Base-by-base conservation (phyloP, 345 rosid genomes). In the Dipteronia dyeriana region DNA sequence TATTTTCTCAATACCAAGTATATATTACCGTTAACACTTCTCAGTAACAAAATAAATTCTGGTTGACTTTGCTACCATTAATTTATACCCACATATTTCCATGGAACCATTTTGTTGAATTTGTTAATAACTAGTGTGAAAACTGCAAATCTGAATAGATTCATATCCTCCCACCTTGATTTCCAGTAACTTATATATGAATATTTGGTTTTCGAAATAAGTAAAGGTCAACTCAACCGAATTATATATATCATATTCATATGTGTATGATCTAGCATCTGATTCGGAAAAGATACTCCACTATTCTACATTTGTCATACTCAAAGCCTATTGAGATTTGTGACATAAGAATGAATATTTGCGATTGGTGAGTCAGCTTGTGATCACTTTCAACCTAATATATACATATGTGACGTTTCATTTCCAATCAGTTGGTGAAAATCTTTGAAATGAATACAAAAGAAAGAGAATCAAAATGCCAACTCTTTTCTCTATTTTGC, bases 381-480 rank as follows among this genome's bases (percentile, higher is more conserved):
- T 4, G 8, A 13, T 43, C 19, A 61, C 68, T 61, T 61, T 74
- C 77, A 9, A 31, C 22, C 60, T 63, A 56, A 56, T 56, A 19
- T 17, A 41, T 1, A 68, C 1, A 47, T 8, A 25, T 74, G 77
- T 74, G 77, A 45, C 41, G 43, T 45, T 8, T 17, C 12, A 20
- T 25, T 41, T 74, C 41, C 76, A 39, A 63, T 63, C 41, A 45
- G 19, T 29, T 74, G 31, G 77, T 11, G 70, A 56, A 68, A 43
- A 23, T 5, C 4, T 23, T 73, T 60, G 16, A 43, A 3, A 26
- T 26, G 14, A 49, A n/a, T n/a, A 38, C 26, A 26, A 26, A 26
- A 26, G 26, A 41, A 41, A 41, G 10, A 41, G 3, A 20, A 68
- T 62, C 38, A 41, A 41, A 22, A 67, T 6, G 49, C 26, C 2